Percentiles rank a stretch among this genome's conserved stretches.
These are phyloP conservation scores for Ilyonectria sp. DNA, from an alignment of 2,329 filamentous ascomycete species.

Conservation along the genomic window DNA sequence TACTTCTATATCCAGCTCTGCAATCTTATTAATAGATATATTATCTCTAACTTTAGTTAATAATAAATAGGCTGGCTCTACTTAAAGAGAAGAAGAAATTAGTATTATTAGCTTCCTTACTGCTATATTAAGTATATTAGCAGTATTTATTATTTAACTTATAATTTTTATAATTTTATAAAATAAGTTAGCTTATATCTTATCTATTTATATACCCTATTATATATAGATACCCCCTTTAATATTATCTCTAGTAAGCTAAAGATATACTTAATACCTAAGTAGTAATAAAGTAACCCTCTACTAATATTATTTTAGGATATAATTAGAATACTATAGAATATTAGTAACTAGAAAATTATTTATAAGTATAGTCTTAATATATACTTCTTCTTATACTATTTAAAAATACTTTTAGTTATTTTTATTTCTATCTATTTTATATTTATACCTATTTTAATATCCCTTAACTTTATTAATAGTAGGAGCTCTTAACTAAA, in stretches of 20 bases:
- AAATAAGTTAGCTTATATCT: constrained; percentile 85
- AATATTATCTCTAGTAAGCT: constrained; percentile 74
- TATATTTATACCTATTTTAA: constrained; percentile 84
- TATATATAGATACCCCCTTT: constrained; percentile 7
- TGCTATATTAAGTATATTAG: constrained; percentile 73
- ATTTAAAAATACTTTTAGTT: constrained; percentile 82
- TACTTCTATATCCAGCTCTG: no score
- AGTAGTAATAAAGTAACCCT: constrained; percentile 83
- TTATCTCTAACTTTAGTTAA: no score
- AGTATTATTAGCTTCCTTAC: constrained; percentile 69
- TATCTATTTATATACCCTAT: constrained; percentile 67
- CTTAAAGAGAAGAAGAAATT: constrained; percentile 43
- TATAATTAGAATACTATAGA: constrained; percentile 72
- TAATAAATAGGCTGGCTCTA: no score
- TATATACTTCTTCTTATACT: constrained; percentile 97
- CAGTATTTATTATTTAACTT: constrained; percentile 76
- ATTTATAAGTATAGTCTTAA: constrained; percentile 97
- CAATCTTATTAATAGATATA: no score
- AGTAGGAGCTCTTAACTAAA: constrained; percentile 74
- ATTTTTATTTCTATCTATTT: constrained; percentile 89
- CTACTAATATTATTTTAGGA: constrained; percentile 72
- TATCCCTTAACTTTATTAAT: constrained; percentile 86
- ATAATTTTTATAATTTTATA: constrained; percentile 82
- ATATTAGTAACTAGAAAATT: constrained; percentile 82
- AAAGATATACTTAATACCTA: constrained; percentile 87